A percentile compares a stretch with the other conserved stretches of the same genome.
These are phyloP conservation scores for Suhomyces atakaporum DNA, from an alignment of 1,139 yeast species.

Conservation along the genomic window DNA sequence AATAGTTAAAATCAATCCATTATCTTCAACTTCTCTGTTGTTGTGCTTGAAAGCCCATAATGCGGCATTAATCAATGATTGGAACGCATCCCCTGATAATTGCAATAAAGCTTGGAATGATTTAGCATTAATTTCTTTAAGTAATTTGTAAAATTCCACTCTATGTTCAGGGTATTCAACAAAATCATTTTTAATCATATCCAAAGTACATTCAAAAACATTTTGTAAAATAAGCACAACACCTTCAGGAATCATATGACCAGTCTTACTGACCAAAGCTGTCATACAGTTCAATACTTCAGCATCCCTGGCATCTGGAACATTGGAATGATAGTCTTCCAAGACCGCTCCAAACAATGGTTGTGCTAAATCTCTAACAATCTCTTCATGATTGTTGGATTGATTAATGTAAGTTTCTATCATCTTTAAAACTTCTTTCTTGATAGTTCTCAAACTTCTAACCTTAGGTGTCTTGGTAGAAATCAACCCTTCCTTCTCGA, in stretches of 20 bases:
- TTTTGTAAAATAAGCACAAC: slow-evolving; percentile 84
- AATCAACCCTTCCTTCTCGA: slow-evolving; percentile 76
- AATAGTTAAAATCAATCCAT: slow-evolving; percentile 78
- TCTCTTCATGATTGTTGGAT: slow-evolving; percentile 84
- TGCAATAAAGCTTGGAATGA: slow-evolving; percentile 85
- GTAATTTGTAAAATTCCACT: slow-evolving; percentile 87
- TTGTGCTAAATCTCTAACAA: slow-evolving; percentile 79
- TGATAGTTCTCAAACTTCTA: slow-evolving; percentile 92
- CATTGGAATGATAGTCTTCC: slow-evolving; percentile 85
- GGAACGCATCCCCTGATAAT: slow-evolving; percentile 90
- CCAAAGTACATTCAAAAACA: slow-evolving; percentile 91
- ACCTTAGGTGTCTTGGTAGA: slow-evolving; percentile 96
- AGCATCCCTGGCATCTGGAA: slow-evolving; percentile 97
- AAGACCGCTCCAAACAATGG: slow-evolving; percentile 84
- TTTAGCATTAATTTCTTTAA: slow-evolving; percentile 82
- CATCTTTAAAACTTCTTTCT: slow-evolving; percentile 88
- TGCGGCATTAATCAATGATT: slow-evolving; percentile 87
- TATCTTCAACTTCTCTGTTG: slow-evolving; percentile 91
- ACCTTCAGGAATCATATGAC: slow-evolving; percentile 86
- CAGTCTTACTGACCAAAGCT: slow-evolving; percentile 83
- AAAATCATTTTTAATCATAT: slow-evolving; percentile 93
- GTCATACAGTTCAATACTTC: slow-evolving; percentile 96
- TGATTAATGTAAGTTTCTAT: slow-evolving; percentile 86
- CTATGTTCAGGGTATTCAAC: slow-evolving; percentile 98
- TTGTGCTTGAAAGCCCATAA: slow-evolving; percentile 98